Conservation (phyloP, 805 yeast genomes). For the Cyberlindnera lachancei region DNA sequence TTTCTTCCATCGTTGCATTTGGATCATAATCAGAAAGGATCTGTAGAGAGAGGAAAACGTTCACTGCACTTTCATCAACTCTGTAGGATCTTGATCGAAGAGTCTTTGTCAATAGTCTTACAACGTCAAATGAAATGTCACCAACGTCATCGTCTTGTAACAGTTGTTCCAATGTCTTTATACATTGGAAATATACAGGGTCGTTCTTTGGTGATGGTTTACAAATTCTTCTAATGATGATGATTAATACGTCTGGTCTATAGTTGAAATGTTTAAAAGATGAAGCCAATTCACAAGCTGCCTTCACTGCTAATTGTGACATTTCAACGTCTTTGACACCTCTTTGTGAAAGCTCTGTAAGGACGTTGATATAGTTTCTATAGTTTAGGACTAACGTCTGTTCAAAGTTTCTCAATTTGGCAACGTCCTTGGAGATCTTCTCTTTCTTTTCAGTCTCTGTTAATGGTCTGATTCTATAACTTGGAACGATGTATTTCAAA, state of each 20-base stretch:
- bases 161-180: conserved; percentile 61
- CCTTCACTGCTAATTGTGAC: conserved; percentile 59
- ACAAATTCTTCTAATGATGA: conserved; percentile 61
- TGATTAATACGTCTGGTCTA: conserved; percentile 63
- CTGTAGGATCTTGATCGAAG: conserved; percentile 66
- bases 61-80: conserved; percentile 78
- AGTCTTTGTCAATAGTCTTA: conserved; percentile 60
- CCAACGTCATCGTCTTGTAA: conserved; percentile 79
- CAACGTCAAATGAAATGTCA: conserved; percentile 66
- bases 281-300: conserved; percentile 70
- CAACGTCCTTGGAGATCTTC: conserved; percentile 77
- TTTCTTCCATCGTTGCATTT: conserved; percentile 40
- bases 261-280: conserved; percentile 74
- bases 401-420: conserved; percentile 71
- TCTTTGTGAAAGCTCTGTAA: conserved; percentile 36
- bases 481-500: conserved; percentile 80
- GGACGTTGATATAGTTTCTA: conserved; percentile 51
- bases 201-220: conserved; percentile 41
- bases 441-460: conserved; percentile 76
- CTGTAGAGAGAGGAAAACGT: conserved; percentile 60
- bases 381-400: conserved; percentile 68
- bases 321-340: conserved; percentile 28
- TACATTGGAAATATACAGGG: conserved; percentile 46
- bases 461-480: conserved; percentile 77
- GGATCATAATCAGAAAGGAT: conserved; percentile 70